Evolutionary conservation across 2,329 filamentous ascomycete genomes (phyloP).

Genomic region (Tolypocladium endophyticum): DNA sequence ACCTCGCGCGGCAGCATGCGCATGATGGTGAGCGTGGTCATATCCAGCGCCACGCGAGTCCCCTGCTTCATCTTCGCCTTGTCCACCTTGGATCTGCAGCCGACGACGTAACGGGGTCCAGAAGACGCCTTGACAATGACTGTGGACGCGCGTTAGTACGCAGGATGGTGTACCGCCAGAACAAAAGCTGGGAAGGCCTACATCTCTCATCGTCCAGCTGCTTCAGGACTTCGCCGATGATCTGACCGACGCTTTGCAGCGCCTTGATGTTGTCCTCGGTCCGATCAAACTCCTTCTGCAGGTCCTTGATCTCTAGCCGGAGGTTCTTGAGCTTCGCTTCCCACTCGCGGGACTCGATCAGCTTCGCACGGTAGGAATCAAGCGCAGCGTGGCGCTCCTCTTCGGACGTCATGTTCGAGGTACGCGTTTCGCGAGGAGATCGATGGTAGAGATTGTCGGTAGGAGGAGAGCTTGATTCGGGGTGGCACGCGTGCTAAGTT

Average conservation of each 20-base stretch:
- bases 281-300: conserved; percentile 90
- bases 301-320: conserved; percentile 87
- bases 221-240: conserved; percentile 97
- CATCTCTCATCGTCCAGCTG: conserved; percentile 98
- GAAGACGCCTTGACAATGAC: conserved; percentile 98
- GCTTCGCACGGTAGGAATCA: conserved; percentile 66
- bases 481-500: background rate
- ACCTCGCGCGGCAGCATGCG: conserved; percentile 98
- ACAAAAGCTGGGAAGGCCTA: conserved; percentile 32
- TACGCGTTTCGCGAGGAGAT: background rate
- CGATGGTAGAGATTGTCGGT: background rate
- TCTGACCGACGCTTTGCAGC: conserved; percentile 95
- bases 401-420: conserved; percentile 37
- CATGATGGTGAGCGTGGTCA: conserved; percentile 99
- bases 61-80: conserved; percentile 96
- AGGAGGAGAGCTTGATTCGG: background rate
- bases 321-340: conserved; percentile 94
- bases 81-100: conserved; percentile 96
- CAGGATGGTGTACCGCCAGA: background rate
- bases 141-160: conserved; percentile 25
- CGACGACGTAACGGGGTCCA: conserved; percentile 93
- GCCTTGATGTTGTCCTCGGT: conserved; percentile 99
- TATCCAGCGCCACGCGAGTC: conserved; percentile 92
- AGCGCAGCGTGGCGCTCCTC: conserved; percentile 59
- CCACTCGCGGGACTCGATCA: conserved; percentile 95